These are phyloP conservation scores for Cercospora beticola DNA, from an alignment of 2,329 filamentous ascomycete species.

Conservation along the genomic window DNA sequence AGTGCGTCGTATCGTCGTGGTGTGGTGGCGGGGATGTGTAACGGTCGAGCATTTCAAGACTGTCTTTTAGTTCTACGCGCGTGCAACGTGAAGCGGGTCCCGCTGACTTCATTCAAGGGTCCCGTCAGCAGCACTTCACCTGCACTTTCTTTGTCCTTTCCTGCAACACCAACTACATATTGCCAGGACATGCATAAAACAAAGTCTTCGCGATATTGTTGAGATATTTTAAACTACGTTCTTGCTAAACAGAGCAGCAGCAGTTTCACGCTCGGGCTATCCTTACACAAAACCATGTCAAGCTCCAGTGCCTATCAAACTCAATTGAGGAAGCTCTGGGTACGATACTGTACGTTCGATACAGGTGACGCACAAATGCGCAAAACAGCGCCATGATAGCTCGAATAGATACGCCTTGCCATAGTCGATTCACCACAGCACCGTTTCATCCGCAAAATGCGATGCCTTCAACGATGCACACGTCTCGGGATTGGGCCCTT, in stretches of 20 bases:
- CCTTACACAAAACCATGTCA: not conserved
- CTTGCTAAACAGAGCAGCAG: not conserved
- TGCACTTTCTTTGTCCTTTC: not conserved
- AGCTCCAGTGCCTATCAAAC: not conserved
- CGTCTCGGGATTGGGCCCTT: too few relatives aligned
- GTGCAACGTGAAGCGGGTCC: conserved; percentile 1
- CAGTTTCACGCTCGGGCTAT: not conserved
- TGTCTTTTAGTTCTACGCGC: not conserved
- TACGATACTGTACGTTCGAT: not conserved
- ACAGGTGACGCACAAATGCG: not conserved
- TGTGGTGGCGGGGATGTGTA: not conserved
- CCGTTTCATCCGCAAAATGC: not conserved
- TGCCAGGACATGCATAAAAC: not conserved
- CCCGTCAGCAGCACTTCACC: not conserved
- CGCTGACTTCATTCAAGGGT: conserved; percentile 6
- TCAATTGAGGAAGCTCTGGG: not conserved
- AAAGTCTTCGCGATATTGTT: not conserved
- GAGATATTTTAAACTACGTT: not conserved
- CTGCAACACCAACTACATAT: not conserved
- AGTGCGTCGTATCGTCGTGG: not conserved
- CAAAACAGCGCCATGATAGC: not conserved
- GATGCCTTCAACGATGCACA: not conserved
- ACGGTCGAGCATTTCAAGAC: not conserved
- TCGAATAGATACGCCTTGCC: not conserved
- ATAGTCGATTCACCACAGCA: not conserved